Base-by-base conservation (phyloP, 768 basidiomycete genomes). In the Albatrellus ellisii region DNA sequence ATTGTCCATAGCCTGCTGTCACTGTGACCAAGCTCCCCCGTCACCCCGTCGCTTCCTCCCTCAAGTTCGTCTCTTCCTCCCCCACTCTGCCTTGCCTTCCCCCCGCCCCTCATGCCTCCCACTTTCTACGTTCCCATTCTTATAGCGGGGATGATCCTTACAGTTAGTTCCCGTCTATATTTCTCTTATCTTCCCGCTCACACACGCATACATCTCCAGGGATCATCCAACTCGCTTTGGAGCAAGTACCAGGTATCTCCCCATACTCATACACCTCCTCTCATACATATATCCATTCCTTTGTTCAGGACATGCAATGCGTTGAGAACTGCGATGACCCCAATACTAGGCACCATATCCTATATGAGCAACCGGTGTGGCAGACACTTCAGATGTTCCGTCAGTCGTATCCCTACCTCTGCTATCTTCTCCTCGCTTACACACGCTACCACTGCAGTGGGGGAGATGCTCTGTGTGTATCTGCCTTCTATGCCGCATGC, bases 331-430 rank as follows among this genome's bases (percentile, higher is more conserved):
- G 94, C 59, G 58, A 59, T 36, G 70, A 79, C 49, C 72, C 72
- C 27, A 65, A 86, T 59, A 72, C 78, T 2, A 47, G 54, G 3
- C 64, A 66, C 26, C 76, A 72, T 42, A 69, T 90, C 37, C 70
- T 87, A 24, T 98, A 85, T 58, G 91, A 97, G 55, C 94, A 97
- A 59, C 91, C 90, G 4, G 88, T 94, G 20, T 85, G 88, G 84
- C 87, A 90, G 61, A 87, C 77, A 11, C 70, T 89, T 29, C 84
- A 87, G 60, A 90, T 88, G 85, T 88, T 87, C 62, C 68, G 83
- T 86, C 56, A 60, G 81, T 72, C 49, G 42, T 54, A 47, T 45
- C 42, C 42, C 24, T 20, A 20, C 26, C 17, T 26, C 27, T 28
- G 26, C 27, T 36, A 22, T 25, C 20, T 12, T n/a, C 46, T 50